Conservation (phyloP, 345 rosid genomes). For the Lumnitzera racemosa region DNA sequence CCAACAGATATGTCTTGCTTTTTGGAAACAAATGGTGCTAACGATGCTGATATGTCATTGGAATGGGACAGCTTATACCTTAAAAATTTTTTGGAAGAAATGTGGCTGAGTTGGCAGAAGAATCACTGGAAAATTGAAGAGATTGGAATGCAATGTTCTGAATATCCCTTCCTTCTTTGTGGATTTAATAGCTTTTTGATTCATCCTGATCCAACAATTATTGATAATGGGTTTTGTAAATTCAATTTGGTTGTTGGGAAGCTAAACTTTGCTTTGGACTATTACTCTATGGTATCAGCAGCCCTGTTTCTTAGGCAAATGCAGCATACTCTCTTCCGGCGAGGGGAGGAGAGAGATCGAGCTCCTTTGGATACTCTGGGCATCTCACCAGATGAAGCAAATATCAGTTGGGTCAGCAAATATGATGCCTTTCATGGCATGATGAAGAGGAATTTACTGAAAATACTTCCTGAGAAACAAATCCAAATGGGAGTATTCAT, state of each 20-base stretch:
- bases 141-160: slow-evolving; percentile 32
- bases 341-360: slow-evolving; percentile 18
- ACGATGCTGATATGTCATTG: slow-evolving; percentile 24
- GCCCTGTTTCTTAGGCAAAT: slow-evolving; percentile 53
- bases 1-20: slow-evolving; percentile 40
- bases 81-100: slow-evolving; percentile 41
- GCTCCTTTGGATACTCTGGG: slow-evolving; percentile 22
- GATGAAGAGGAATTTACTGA: slow-evolving; percentile 36
- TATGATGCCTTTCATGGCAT: slow-evolving; percentile 27
- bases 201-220: slow-evolving; percentile 30
- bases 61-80: slow-evolving; percentile 25
- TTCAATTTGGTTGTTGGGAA: slow-evolving; percentile 61
- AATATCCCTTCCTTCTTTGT: slow-evolving; percentile 57
- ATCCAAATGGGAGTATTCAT: slow-evolving; percentile 60
- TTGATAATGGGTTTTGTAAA: slow-evolving; percentile 48
- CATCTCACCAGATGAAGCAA: slow-evolving; percentile 23
- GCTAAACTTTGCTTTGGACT: slow-evolving; percentile 44
- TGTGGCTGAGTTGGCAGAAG: slow-evolving; percentile 62
- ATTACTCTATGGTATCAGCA: slow-evolving; percentile 43
- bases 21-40: slow-evolving; percentile 22
- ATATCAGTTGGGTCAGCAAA: slow-evolving; percentile 26
- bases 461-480: slow-evolving; percentile 55
- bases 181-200: slow-evolving; percentile 49
- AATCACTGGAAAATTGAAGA: slow-evolving; percentile 34
- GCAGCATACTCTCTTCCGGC: slow-evolving; percentile 31